These are phyloP conservation scores for Malus sylvestris DNA, from an alignment of 306 rosid species.

Conservation along the genomic window DNA sequence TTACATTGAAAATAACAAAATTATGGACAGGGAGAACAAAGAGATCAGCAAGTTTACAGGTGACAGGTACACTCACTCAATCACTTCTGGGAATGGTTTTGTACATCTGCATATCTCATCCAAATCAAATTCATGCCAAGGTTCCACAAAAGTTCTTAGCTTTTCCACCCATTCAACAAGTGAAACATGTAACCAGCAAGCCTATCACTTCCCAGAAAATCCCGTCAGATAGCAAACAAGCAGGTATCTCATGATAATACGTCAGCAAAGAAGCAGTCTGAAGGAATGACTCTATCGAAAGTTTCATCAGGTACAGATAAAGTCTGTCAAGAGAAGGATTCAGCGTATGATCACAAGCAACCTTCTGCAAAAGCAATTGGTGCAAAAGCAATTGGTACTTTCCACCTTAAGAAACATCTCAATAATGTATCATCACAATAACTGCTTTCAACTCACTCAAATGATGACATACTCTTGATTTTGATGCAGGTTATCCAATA, in stretches of 20 bases:
- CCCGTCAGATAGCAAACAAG: conserved; percentile 14
- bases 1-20: conserved; percentile 25
- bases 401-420: neutral
- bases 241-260: conserved; percentile 7
- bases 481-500: conserved; percentile 40
- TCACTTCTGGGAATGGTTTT: conserved; percentile 19
- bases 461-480: conserved; percentile 24
- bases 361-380: conserved; percentile 14
- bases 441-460: neutral
- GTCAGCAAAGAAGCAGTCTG: conserved; percentile 12
- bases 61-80: conserved; percentile 27
- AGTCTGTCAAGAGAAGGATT: conserved; percentile 2
- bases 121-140: conserved; percentile 15
- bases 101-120: conserved; percentile 21
- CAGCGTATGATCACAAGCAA: conserved; percentile 10
- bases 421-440: neutral
- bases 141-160: conserved; percentile 4
- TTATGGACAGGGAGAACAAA: conserved; percentile 15
- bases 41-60: conserved; percentile 9
- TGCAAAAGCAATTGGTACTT: conserved; percentile 25
- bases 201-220: conserved; percentile 3
- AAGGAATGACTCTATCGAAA: neutral
- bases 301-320: conserved; percentile 8
- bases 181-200: conserved; percentile 10
- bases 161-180: conserved; percentile 3